Evolutionary conservation across 2,329 filamentous ascomycete species (phyloP), one percentile per base, ranked within the genome.

Genomic region (Exophiala sp.): DNA sequence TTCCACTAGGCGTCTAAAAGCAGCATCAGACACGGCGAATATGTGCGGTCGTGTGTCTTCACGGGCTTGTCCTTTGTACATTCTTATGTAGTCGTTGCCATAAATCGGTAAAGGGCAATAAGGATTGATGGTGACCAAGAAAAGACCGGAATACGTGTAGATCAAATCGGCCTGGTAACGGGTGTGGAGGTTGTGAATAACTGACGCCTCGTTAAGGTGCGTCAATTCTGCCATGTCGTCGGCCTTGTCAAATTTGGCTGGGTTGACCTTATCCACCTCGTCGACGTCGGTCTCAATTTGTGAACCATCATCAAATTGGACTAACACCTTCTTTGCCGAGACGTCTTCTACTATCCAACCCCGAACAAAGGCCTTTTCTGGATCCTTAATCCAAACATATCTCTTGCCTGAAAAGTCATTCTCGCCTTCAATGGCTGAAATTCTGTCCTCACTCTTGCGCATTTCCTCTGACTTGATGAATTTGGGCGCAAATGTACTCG

Each of bases 201-300:
- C 94, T 0, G 94, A 97, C 18, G 92, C 89, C 74, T 99, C 94
- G 72, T 99, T 99, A 60, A 99, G 78, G 72, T 99, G 94, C 5
- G 94, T 99, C 67, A 99, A 81, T 71, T 99, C 94, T 20, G 95
- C 94, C 94, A 99, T 99, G 72, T 99, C 95, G 75, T 95, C 91
- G 61, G 92, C 92, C 74, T 96, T 99, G 81, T 99, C 94, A 75
- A 99, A 99, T 71, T 99, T 99, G 66, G 92, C 92, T 43, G 94
- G 94, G 73, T 99, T 99, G 76, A 99, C 95, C 74, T 96, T 97
- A 78, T 99, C 95, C 63, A 96, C 91, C 65, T 85, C 87, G 65
- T 97, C 91, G 47, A 82, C 75, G 62, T 92, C 86, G 47, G 94
- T 86, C 68, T 95, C 88, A 63, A 90, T 86, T 83, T 96, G 90